phyloP scores from a whole-genome alignment of 2,329 filamentous ascomycete genomes.

The Juglanconis oblonga region DNA sequence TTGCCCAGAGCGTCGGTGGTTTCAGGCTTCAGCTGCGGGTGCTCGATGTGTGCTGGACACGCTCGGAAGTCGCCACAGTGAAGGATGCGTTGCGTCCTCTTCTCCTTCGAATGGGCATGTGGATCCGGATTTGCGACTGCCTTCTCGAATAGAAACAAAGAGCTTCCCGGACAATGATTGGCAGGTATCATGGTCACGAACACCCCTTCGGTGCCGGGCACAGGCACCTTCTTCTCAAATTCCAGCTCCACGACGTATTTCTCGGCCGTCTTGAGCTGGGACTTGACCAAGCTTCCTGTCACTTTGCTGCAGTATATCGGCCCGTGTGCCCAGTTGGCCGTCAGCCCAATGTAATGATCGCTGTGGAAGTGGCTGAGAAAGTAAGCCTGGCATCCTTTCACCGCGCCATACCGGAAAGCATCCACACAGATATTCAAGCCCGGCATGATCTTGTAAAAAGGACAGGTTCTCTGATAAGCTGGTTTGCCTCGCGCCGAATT shows the following conservation, averaged over 20 bases:
- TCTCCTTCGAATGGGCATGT: conserved; percentile 38
- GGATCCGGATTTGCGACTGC: conserved; percentile 39
- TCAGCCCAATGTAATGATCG: conserved; percentile 92
- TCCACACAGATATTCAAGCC: conserved; percentile 92
- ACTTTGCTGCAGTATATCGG: conserved; percentile 96
- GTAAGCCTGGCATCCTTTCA: conserved; percentile 89
- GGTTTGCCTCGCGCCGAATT: conserved; percentile 76
- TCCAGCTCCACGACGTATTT: conserved; percentile 83
- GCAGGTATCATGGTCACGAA: conserved; percentile 92
- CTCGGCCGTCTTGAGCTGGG: conserved; percentile 79
- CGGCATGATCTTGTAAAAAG: conserved; percentile 98
- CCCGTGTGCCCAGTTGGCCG: conserved; percentile 83
- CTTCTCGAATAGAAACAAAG: conserved; percentile 90
- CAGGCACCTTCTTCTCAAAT: conserved; percentile 75
- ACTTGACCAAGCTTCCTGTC: conserved; percentile 83
- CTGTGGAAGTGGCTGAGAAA: conserved; percentile 98
- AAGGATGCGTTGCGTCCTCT: conserved; percentile 71
- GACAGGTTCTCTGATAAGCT: conserved; percentile 85
- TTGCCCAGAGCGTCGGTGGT: conserved; percentile 68
- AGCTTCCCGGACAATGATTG: conserved; percentile 95
- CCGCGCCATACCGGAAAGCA: conserved; percentile 91
- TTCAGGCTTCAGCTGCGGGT: conserved; percentile 78
- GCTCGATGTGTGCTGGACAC: conserved; percentile 77
- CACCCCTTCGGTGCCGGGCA: conserved; percentile 79
- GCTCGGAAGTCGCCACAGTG: conserved; percentile 97